phyloP scores from a whole-genome alignment of 2,329 filamentous ascomycete genomes.

The Phialocephala sp. region DNA sequence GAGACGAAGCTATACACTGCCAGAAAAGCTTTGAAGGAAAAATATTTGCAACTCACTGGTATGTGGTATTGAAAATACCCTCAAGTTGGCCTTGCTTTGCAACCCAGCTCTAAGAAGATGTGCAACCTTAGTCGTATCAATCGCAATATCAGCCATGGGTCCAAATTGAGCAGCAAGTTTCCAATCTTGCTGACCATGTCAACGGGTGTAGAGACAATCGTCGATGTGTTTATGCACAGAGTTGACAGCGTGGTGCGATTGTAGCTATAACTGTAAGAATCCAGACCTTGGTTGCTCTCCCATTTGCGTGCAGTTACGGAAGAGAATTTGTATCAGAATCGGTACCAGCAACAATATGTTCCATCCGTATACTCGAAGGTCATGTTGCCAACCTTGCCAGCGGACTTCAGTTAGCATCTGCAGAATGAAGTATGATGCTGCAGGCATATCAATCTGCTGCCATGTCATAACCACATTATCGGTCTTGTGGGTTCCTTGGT shows the following conservation, averaged over 20 bases:
- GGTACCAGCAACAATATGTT: constrained; percentile 48
- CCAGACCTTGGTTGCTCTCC: constrained; percentile 65
- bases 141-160: constrained; percentile 59
- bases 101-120: constrained; percentile 56
- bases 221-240: constrained; percentile 58
- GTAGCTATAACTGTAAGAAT: constrained; percentile 64
- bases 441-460: constrained; percentile 47
- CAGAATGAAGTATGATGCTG: constrained; percentile 47
- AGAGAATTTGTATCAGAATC: constrained; percentile 61
- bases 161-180: constrained; percentile 61
- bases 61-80: constrained; percentile 64
- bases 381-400: constrained; percentile 47
- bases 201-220: constrained; percentile 53
- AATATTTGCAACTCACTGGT: constrained; percentile 44
- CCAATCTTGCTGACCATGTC: constrained; percentile 62
- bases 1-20: constrained; percentile 45
- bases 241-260: constrained; percentile 57
- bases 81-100: constrained; percentile 59
- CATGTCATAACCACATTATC: constrained; percentile 53
- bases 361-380: constrained; percentile 51
- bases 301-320: constrained; percentile 60
- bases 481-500: constrained; percentile 40
- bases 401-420: constrained; percentile 52
- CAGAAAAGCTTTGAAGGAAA: not conserved
- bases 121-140: constrained; percentile 54